Percentiles rank a stretch among this genome's conserved stretches.
These are phyloP conservation scores for Tolypocladium cylindrosporum DNA, from an alignment of 2,329 filamentous ascomycete species.

Conservation along the genomic window DNA sequence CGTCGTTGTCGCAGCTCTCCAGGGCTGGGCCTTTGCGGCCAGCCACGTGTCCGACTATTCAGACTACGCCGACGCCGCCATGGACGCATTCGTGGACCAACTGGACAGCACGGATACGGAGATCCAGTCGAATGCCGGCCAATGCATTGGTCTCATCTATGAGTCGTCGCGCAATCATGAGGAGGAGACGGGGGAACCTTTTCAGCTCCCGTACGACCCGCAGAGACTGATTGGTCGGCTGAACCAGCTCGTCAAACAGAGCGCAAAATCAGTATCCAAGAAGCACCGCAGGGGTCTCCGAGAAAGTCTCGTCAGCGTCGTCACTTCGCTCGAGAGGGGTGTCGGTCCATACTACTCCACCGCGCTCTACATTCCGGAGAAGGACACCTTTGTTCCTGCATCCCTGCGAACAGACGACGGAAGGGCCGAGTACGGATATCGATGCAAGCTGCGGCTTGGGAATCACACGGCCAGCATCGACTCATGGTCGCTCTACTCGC, in stretches of 20 bases:
- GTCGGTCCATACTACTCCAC: conserved; percentile 46
- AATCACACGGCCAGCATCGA: conserved; percentile 35
- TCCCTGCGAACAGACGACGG: conserved; percentile 30
- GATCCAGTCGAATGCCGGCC: conserved; percentile 68
- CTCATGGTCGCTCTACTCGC: conserved; percentile 39
- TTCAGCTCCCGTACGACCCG: conserved; percentile 40
- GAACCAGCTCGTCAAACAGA: conserved; percentile 34
- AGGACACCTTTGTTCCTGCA: conserved; percentile 32
- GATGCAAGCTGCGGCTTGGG: conserved; percentile 38
- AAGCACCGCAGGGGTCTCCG: conserved; percentile 38
- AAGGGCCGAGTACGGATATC: conserved; percentile 40
- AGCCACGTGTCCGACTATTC: conserved; percentile 69
- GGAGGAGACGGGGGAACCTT: conserved; percentile 36
- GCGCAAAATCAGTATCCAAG: conserved; percentile 39
- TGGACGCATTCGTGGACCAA: conserved; percentile 78
- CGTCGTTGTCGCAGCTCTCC: conserved; percentile 64
- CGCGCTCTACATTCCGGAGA: conserved; percentile 27
- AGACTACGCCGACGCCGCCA: conserved; percentile 57
- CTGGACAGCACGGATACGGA: conserved; percentile 63
- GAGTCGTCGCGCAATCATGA: conserved; percentile 52
- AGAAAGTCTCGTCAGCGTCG: conserved; percentile 37
- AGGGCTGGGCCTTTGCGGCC: conserved; percentile 72
- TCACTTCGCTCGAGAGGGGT: conserved; percentile 43
- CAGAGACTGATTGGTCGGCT: conserved; percentile 37
- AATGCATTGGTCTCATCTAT: conserved; percentile 74